These are phyloP conservation scores for Dioszegia crocea DNA, from an alignment of 768 basidiomycete genomes.

Conservation along the genomic window DNA sequence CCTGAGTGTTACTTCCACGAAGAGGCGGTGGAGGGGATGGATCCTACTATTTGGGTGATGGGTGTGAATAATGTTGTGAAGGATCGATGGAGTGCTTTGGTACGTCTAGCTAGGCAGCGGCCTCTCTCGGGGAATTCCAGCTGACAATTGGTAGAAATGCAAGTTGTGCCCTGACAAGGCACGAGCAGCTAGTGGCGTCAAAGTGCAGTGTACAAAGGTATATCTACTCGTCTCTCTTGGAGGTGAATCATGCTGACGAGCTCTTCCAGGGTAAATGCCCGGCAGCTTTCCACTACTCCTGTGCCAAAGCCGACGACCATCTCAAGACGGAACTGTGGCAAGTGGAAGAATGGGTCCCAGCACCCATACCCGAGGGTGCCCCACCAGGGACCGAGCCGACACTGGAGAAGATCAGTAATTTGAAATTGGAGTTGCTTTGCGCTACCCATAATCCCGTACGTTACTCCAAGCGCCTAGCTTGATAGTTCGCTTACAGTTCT, in stretches of 20 bases:
- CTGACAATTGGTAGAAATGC: slow-evolving; percentile 68
- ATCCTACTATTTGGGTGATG: slow-evolving; percentile 56
- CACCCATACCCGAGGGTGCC: slow-evolving; percentile 16
- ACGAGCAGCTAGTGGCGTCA: slow-evolving; percentile 42
- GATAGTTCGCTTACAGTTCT: background rate
- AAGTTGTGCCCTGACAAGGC: slow-evolving; percentile 68
- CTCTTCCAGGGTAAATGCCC: slow-evolving; percentile 70
- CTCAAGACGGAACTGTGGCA: slow-evolving; percentile 36
- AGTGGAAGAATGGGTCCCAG: slow-evolving; percentile 29
- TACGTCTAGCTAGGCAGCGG: slow-evolving; percentile 52
- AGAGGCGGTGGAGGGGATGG: slow-evolving; percentile 48
- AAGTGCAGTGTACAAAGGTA: slow-evolving; percentile 76
- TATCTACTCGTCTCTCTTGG: slow-evolving; percentile 3
- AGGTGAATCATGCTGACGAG: too few species aligned
- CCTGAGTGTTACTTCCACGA: slow-evolving; percentile 86
- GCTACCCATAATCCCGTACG: slow-evolving; percentile 85
- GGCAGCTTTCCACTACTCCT: slow-evolving; percentile 88
- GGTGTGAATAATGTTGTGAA: slow-evolving; percentile 84
- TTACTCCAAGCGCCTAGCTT: background rate
- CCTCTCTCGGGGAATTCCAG: background rate
- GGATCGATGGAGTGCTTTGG: slow-evolving; percentile 81
- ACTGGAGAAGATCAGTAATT: slow-evolving; percentile 58
- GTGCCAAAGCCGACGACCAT: slow-evolving; percentile 61
- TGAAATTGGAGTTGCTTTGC: slow-evolving; percentile 74
- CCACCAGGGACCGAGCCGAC: slow-evolving; percentile 6